Base-by-base conservation (phyloP, 176 grass and related monocot genomes). In the Elymus sibiricus region DNA sequence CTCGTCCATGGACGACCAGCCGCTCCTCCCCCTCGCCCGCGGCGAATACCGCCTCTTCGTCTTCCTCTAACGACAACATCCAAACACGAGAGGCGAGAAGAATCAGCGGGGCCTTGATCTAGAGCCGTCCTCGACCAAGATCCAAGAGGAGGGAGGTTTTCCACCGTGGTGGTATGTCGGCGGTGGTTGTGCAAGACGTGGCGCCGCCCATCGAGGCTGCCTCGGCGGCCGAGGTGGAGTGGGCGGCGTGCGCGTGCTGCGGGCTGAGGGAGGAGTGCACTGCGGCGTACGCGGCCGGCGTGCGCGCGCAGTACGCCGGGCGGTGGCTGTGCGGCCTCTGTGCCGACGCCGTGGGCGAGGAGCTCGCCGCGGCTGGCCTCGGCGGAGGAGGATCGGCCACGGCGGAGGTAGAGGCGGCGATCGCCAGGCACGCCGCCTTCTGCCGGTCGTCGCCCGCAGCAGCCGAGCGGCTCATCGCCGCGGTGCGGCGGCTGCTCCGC, bases 201-300 rank as follows among this genome's bases (percentile, higher is more conserved):
- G 7, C 38, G 68, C 59, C 75, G 59, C 37, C 82, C 77, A 86
- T 90, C 75, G 49, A 63, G 64, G 83, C 70, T 11, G 81, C 83
- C 1, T 8, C 46, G 11, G 73, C 62, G 5, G 87, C 60, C 25
- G 90, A 79, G 85, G 94, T 89, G 56, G 92, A 97, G 80, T 91
- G 84, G 68, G 87, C 77, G 63, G 88, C 82, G 76, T 94, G 94
- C 88, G 92, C 89, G 70, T 97, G 94, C 87, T 97, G 92, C 63
- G 92, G 94, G 49, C 85, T 97, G 34, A 89, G 80, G 53, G 94
- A 97, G 90, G 92, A 97, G 90, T 97, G 94, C 77, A 97, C 94
- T 34, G 86, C 88, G 28, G 90, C 87, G 37, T 97, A 97, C 90
- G 91, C 89, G 39, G 86, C 83, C 26, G 87, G 84, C 6, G 90